Base-by-base conservation (phyloP, 1,139 yeast species). In the Diutina scorzettiae region DNA sequence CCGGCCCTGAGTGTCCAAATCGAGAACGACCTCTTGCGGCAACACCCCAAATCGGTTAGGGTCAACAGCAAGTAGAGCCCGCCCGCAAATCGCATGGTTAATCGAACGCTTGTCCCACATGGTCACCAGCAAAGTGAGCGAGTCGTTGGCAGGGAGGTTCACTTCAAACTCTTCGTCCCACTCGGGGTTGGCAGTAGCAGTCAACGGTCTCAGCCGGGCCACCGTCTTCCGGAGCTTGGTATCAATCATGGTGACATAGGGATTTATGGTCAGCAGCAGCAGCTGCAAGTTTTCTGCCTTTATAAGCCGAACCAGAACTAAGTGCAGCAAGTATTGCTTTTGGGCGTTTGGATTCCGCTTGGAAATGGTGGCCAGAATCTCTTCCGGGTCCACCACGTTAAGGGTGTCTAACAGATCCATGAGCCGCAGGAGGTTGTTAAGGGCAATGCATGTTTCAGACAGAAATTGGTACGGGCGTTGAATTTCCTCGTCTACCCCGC, bases 131-230 rank as follows among this genome's bases (percentile, higher is more conserved):
- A 84, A 52, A 1, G 73, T 64, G 16, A 66, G 53, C 3, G 57
- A 46, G 1, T 73, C 62, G 40, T 66, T 59, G 3, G 73, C 70
- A 3, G 63, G 57, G 12, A 65, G 50, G 3, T 66, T 64, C 31
- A 83, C 59, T 54, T 87, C 96, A 55, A 84, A 82, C 44, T 81
- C 84, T 62, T 91, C 96, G 52, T 85, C 85, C 95, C 95, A 91
- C 21, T 73, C 76, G 0, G 97, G 96, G 51, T 78, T 78, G 29
- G 5, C 79, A 75, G 37, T 69, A 66, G 7, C 39, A 3, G 39
- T 34, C 7, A 83, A 65, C 0, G 80, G 71, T 52, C 86, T 69
- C 0, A 97, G 87, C 49, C 76, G 76, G 4, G 85, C 94, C 41
- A 84, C 67, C 18, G 80, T 75, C 43, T 66, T 67, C 42, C 76